These are phyloP conservation scores for Kodamaea alishanica DNA, from an alignment of 1,139 yeast genomes.

Conservation along the genomic window DNA sequence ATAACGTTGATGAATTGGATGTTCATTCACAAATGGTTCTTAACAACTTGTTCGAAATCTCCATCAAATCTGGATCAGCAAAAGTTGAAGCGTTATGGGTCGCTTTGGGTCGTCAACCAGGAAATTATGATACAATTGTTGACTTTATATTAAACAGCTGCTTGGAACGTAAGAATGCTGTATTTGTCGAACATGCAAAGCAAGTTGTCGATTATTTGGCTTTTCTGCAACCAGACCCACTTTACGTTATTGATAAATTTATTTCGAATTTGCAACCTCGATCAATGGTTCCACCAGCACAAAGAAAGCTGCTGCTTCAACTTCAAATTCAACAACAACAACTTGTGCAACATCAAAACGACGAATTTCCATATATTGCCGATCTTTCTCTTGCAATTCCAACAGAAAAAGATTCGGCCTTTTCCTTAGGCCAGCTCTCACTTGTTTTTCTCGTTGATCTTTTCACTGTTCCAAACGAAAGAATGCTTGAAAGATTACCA, in stretches of 20 bases:
- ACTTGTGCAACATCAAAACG: neutral
- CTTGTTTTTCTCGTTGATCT: constrained; percentile 81
- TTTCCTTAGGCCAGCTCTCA: constrained; percentile 85
- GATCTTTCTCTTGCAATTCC: constrained; percentile 59
- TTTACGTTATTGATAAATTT: constrained; percentile 59
- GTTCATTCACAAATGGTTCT: constrained; percentile 63
- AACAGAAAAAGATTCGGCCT: constrained; percentile 68
- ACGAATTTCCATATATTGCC: constrained; percentile 62
- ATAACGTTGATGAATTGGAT: constrained; percentile 14
- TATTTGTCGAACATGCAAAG: constrained; percentile 73
- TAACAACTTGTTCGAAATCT: constrained; percentile 77
- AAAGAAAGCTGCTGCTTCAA: no score
- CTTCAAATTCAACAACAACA: constrained; percentile 16
- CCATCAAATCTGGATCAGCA: constrained; percentile 72
- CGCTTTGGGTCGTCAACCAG: constrained; percentile 69
- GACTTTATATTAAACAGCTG: constrained; percentile 70
- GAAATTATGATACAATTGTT: constrained; percentile 68
- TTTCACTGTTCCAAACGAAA: constrained; percentile 56
- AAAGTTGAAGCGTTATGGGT: constrained; percentile 96
- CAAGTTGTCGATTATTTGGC: constrained; percentile 78
- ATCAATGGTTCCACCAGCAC: constrained; percentile 83
- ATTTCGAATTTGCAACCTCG: constrained; percentile 74
- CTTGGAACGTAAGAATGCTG: constrained; percentile 65
- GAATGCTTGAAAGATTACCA: constrained; percentile 58
- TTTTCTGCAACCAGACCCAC: constrained; percentile 54